These are phyloP conservation scores for Coemansia sp. DNA, from an alignment of 192 early-diverging fungal species.

Conservation along the genomic window DNA sequence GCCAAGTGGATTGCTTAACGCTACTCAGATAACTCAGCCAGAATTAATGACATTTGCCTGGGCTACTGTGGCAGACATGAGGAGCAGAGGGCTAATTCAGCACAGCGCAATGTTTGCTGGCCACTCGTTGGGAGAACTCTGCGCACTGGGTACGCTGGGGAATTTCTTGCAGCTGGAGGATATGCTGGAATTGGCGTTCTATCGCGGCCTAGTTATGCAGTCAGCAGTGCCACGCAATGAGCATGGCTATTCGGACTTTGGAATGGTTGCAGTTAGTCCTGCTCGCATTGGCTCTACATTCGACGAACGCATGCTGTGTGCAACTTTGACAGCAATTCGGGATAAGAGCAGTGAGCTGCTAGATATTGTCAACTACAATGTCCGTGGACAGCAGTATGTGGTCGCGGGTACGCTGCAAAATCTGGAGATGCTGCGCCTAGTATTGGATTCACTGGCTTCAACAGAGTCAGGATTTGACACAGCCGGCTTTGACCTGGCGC, in stretches of 20 bases:
- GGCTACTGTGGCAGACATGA: slow-evolving; percentile 87
- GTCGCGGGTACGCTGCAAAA: slow-evolving; percentile 78
- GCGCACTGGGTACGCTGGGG: slow-evolving; percentile 76
- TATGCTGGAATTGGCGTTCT: slow-evolving; percentile 86
- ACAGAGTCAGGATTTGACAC: too few relatives aligned
- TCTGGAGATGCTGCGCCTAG: slow-evolving; percentile 77
- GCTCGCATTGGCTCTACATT: slow-evolving; percentile 73
- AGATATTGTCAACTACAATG: slow-evolving; percentile 97
- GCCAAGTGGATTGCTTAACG: slow-evolving; percentile 78
- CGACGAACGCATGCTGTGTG: slow-evolving; percentile 64
- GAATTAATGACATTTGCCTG: slow-evolving; percentile 82
- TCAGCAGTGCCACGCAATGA: slow-evolving; percentile 79
- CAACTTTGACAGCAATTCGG: slow-evolving; percentile 69
- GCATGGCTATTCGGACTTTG: slow-evolving; percentile 81
- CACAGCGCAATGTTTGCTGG: slow-evolving; percentile 81
- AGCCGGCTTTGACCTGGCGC: too few relatives aligned
- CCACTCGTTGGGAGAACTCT: slow-evolving; percentile 92
- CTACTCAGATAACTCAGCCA: slow-evolving; percentile 94
- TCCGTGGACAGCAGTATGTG: slow-evolving; percentile 92
- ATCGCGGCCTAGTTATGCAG: slow-evolving; percentile 97
- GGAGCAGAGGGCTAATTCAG: slow-evolving; percentile 76
- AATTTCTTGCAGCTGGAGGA: slow-evolving; percentile 77
- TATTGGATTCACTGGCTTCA: slow-evolving; percentile 64
- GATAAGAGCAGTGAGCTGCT: slow-evolving; percentile 63
- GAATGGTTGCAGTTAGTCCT: slow-evolving; percentile 92